phyloP scores from a whole-genome alignment of 768 basidiomycete genomes.

The Xerocomellus intermedius region DNA sequence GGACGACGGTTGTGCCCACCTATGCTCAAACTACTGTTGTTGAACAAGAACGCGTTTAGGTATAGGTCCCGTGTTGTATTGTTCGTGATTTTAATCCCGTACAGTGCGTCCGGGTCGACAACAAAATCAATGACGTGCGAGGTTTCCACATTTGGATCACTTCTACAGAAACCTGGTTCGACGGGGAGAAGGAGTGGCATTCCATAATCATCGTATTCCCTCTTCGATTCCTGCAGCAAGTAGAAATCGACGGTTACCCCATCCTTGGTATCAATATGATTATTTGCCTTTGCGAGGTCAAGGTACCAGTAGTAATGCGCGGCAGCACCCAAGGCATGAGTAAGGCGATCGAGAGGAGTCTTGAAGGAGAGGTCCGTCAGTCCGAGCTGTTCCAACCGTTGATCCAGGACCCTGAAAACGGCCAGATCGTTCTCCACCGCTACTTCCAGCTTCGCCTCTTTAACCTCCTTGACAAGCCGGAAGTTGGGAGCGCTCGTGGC shows the following conservation, averaged over 20 bases:
- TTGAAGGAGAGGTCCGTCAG: not conserved
- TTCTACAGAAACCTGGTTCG: conserved; percentile 3
- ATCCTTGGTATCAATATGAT: not conserved
- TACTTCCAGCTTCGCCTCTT: conserved; percentile 2
- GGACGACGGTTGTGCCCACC: conserved; percentile 14
- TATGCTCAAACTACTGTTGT: conserved; percentile 39
- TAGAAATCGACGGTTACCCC: conserved; percentile 15
- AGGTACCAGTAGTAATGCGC: conserved; percentile 25
- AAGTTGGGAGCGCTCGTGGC: not conserved
- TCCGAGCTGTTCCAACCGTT: not conserved
- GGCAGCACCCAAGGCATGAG: conserved; percentile 10
- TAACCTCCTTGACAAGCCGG: not conserved
- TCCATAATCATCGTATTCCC: conserved; percentile 1
- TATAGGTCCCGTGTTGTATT: conserved; percentile 34
- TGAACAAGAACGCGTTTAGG: conserved; percentile 43
- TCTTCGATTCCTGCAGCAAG: not conserved
- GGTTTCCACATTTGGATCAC: not conserved
- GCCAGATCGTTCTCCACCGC: not conserved
- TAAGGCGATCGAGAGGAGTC: not conserved
- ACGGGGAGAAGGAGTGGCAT: not conserved
- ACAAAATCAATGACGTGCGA: conserved; percentile 18
- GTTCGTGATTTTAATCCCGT: conserved; percentile 40
- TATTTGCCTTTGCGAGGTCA: conserved; percentile 3
- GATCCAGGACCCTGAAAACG: conserved; percentile 3
- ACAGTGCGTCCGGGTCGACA: conserved; percentile 22